Base-by-base conservation (phyloP, 352 stramenopile species). In the Phytopythium cucurbitacearum region DNA sequence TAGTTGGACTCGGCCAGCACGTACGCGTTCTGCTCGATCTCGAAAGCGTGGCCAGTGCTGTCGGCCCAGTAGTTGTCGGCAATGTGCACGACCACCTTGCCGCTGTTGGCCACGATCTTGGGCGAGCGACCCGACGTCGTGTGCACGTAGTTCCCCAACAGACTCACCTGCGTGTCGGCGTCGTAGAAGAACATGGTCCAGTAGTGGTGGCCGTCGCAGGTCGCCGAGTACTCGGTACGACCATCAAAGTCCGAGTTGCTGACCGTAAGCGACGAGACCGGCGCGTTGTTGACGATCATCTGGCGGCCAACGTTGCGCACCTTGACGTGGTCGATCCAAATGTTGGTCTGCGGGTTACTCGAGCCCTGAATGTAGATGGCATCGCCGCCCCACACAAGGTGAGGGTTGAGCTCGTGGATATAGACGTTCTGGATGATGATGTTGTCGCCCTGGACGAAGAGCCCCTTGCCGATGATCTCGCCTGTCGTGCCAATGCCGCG, bases 171-270 rank as follows among this genome's bases (percentile, higher is more conserved):
- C 38, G 56, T 65, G n/a, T 47, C 51, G 21, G 48, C 54, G 12
- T 55, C 60, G 51, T 65, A 60, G 7, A 71, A 53, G 38, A 76
- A 59, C 46, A 75, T 63, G 16, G 60, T 65, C 56, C 51, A 78
- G 59, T 80, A 84, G 56, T 84, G 73, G 50, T 77, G 76, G 36
- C 62, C 65, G 13, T 79, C 63, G 47, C 69, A 79, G 16, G 65
- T 52, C 0, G 69, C 59, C 11, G 65, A 75, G 51, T 60, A 79
- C 16, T 51, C 34, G 1, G 69, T 76, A 11, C 54, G 47, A 4
- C 69, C 69, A 42, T 79, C 69, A 55, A 79, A 79, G 41, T 79
- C 48, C 3, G 36, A 63, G 48, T 65, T 78, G 36, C 62, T 76
- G 54, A 60, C 53, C 5, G 52, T 70, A 9, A 60, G 32, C 5